These are phyloP conservation scores for Malassezia pachydermatis DNA, from an alignment of 1,284 basidiomycete species.

Conservation along the genomic window DNA sequence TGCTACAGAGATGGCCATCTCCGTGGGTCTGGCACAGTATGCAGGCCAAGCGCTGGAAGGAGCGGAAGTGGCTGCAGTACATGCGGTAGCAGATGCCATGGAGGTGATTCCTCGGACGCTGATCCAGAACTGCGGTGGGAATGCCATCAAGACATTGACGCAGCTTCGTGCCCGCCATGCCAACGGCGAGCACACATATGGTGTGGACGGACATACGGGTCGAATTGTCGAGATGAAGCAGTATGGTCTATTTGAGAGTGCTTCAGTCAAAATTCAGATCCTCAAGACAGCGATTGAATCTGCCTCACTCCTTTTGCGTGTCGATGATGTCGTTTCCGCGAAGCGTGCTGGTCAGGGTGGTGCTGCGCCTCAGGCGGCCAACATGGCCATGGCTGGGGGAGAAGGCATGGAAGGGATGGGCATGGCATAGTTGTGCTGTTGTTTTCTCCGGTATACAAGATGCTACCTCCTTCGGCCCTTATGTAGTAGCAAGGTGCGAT, in stretches of 20 bases:
- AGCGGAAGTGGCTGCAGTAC: constrained; percentile 78
- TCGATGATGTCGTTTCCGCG: constrained; percentile 91
- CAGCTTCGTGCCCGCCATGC: constrained; percentile 83
- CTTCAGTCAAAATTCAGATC: constrained; percentile 94
- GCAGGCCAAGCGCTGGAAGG: constrained; percentile 59
- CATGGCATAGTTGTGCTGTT: constrained; percentile 9
- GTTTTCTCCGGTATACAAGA: no score
- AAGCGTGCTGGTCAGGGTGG: constrained; percentile 13
- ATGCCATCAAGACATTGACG: constrained; percentile 82
- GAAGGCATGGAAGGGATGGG: constrained; percentile 9
- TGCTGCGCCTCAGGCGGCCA: constrained; percentile 6
- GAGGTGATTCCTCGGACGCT: constrained; percentile 93
- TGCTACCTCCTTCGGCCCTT: no score
- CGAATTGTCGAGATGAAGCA: constrained; percentile 90
- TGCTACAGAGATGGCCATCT: constrained; percentile 95
- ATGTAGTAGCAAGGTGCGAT: no score
- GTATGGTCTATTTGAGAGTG: constrained; percentile 86
- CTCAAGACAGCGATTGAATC: constrained; percentile 94
- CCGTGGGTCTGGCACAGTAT: constrained; percentile 74
- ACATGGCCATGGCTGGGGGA: constrained; percentile 17
- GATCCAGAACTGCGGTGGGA: constrained; percentile 90
- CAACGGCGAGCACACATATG: constrained; percentile 77
- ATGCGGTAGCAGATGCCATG: constrained; percentile 88
- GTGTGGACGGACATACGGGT: constrained; percentile 87
- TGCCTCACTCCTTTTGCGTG: constrained; percentile 78